Base-by-base conservation (phyloP, 495 filamentous ascomycete genomes). In the Alectoria sarmentosa region DNA sequence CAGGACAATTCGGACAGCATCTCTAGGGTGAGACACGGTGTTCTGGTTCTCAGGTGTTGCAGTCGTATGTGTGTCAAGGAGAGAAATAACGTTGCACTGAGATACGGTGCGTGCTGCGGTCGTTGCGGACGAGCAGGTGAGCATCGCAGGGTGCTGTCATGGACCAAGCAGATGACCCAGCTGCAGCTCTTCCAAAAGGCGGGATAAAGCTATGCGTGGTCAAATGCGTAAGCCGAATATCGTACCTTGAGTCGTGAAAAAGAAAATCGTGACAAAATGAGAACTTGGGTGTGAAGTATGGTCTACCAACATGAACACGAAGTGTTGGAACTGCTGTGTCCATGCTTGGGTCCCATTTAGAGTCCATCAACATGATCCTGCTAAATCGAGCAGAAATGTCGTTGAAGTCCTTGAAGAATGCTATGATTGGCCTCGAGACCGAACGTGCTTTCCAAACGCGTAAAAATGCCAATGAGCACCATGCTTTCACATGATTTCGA, bases 321-420 rank as follows among this genome's bases (percentile, higher is more conserved):
- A 39, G 61, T 57, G 46, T 64, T 38, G 46, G n/a, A 59, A 44
- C 19, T 26, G 38, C 55, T 30, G 56, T 57, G 48, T 58, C 42
- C 44, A 55, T 46, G 38, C 26, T 38, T 37, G 41, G 62, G 41
- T 41, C 23, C 38, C 54, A 37, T 55, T 15, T 36, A 59, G 56
- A 64, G 55, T 59, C 56, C 56, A 52, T 28, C 55, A 48, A 59
- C 62, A 64, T 39, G 23, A 32, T 28, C 60, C 62, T 48, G 42
- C 55, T 64, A 59, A 30, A 59, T 39, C 41, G 34, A 60, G 62
- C 55, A 64, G 62, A 59, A 23, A 46, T 37, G 62, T 44, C 46
- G 56, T 39, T 30, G 62, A 57, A 59, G 55, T 64, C 42, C 41
- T 59, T n/a, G 62, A 37, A 63, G n/a, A 44, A 41, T 52, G 28